Conservation (phyloP, 441 rosid genomes). For the Pelargonium myrrhifolium region DNA sequence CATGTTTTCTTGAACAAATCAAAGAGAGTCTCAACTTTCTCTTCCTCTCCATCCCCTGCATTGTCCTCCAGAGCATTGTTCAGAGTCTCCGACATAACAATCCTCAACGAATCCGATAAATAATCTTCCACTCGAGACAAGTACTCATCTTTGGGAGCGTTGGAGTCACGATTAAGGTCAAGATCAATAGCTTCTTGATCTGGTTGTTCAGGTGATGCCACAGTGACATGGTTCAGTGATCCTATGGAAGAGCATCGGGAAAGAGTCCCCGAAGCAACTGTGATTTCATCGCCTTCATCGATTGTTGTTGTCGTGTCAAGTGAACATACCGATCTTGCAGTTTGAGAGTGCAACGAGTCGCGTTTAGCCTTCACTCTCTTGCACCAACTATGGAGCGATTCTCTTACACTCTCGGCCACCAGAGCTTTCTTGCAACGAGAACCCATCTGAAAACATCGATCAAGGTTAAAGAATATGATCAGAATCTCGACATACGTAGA, state of each 20-base stretch:
- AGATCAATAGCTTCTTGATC: conserved; percentile 28
- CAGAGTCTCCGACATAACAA: conserved; percentile 28
- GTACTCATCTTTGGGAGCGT: conserved; percentile 27
- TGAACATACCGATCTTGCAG: conserved; percentile 74
- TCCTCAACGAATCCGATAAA: conserved; percentile 41
- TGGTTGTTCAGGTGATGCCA: conserved; percentile 36
- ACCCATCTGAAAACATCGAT: conserved; percentile 55
- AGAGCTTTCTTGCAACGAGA: conserved; percentile 69
- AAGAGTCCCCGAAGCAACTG: conserved; percentile 62
- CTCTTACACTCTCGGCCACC: conserved; percentile 78
- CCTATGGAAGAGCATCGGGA: conserved; percentile 59
- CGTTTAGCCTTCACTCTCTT: conserved; percentile 75
- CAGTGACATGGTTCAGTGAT: conserved; percentile 54
- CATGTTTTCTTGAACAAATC: conserved; percentile 59
- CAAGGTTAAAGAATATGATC: not conserved
- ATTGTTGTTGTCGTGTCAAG: conserved; percentile 48
- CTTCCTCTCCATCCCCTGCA: conserved; percentile 29
- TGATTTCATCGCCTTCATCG: conserved; percentile 64
- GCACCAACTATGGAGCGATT: conserved; percentile 92
- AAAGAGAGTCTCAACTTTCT: conserved; percentile 39
- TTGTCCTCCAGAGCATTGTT: conserved; percentile 37
- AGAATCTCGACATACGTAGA: not conserved
- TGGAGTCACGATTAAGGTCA: conserved; percentile 35
- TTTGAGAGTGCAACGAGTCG: conserved; percentile 36
- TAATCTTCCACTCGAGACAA: conserved; percentile 55